A percentile compares a stretch with the other conserved stretches of the same genome.
These are phyloP conservation scores for Trapa incisa DNA, from an alignment of 345 rosid genomes.

Conservation along the genomic window DNA sequence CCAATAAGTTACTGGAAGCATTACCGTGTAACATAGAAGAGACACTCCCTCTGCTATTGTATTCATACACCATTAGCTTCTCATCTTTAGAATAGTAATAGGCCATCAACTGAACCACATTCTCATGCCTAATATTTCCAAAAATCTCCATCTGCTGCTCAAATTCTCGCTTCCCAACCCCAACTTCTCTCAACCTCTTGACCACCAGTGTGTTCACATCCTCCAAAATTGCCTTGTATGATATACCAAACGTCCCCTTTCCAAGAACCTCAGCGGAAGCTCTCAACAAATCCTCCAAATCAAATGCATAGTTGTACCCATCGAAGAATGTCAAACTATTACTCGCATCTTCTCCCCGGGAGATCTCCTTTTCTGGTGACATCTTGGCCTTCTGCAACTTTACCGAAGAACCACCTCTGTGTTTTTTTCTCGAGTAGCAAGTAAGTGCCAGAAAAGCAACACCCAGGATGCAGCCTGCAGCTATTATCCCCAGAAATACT, in stretches of 20 bases:
- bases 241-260: conserved; percentile 84
- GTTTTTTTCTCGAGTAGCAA: conserved; percentile 43
- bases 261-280: conserved; percentile 99
- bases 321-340: conserved; percentile 80
- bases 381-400: conserved; percentile 55
- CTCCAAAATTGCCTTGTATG: conserved; percentile 74
- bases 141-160: conserved; percentile 89
- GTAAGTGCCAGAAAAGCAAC: conserved; percentile 37
- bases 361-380: conserved; percentile 74
- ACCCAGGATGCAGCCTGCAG: conserved; percentile 33
- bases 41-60: conserved; percentile 52
- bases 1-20: background rate
- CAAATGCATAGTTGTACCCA: conserved; percentile 75
- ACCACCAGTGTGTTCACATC: conserved; percentile 69
- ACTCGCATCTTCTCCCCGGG: conserved; percentile 66
- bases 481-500: conserved; percentile 36
- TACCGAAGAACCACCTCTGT: conserved; percentile 26
- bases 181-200: conserved; percentile 76
- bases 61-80: conserved; percentile 75
- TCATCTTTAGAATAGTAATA: conserved; percentile 86
- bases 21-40: conserved; percentile 68
- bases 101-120: conserved; percentile 75
- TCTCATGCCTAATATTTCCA: conserved; percentile 62
- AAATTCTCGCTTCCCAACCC: conserved; percentile 63
- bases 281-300: conserved; percentile 91